These are phyloP conservation scores for Lonicera japonica DNA, from an alignment of 129 eudicot genomes.

Conservation along the genomic window DNA sequence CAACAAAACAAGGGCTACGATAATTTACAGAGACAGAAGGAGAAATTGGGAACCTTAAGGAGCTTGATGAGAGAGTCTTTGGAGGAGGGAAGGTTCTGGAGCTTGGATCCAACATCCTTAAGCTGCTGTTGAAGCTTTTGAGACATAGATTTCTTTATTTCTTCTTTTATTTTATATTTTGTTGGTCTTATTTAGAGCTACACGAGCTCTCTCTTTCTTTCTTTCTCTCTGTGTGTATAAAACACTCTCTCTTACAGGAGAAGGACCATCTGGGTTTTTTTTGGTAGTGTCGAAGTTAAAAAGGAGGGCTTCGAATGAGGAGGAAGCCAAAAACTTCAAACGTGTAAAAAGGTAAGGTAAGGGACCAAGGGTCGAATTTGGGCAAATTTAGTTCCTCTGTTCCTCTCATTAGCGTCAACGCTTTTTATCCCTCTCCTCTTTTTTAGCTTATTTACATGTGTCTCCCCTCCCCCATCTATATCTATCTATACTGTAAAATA, in stretches of 20 bases:
- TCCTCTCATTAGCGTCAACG: neutral
- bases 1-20: neutral
- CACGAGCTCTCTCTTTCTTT: neutral
- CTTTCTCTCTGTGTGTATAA: too few relatives aligned
- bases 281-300: neutral
- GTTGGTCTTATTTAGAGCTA: neutral
- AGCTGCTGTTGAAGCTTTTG: constrained; percentile 60
- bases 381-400: too few relatives aligned
- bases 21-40: constrained; percentile 7
- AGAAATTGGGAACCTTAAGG: constrained; percentile 45
- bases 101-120: constrained; percentile 81
- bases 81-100: constrained; percentile 55
- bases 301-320: constrained; percentile 24
- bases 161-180: neutral
- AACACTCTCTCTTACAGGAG: neutral
- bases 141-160: constrained; percentile 60
- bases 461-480: too few relatives aligned
- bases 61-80: constrained; percentile 83
- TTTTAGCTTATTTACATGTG: neutral
- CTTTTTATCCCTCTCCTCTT: neutral
- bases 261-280: constrained; percentile 1
- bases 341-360: neutral
- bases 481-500: too few relatives aligned
- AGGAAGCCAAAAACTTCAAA: constrained; percentile 9
- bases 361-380: neutral